Percentiles rank a stretch among this genome's conserved stretches.
phyloP scores from a whole-genome alignment of 352 stramenopile genomes.

The Phytophthora foliorum region DNA sequence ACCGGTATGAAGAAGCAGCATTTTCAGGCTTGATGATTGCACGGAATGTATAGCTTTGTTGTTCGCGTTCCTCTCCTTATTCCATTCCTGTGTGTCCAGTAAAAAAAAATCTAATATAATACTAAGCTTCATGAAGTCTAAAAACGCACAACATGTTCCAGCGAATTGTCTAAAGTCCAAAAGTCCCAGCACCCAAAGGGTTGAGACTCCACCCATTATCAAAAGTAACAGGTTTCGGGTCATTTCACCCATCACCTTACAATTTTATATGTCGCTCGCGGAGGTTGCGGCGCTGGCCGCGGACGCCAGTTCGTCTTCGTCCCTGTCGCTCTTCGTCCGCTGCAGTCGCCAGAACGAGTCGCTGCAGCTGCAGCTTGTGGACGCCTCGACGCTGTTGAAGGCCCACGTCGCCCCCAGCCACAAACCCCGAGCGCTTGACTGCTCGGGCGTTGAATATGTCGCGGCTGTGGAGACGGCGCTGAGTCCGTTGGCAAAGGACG shows the following conservation, averaged over 20 bases:
- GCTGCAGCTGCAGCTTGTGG: slow-evolving; percentile 44
- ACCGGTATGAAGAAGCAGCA: neutral
- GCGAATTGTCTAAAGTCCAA: no score
- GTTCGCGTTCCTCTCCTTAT: neutral
- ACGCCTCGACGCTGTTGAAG: slow-evolving; percentile 42
- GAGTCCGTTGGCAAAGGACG: neutral
- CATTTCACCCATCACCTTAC: no score
- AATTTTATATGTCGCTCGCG: slow-evolving; percentile 17
- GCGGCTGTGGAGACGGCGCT: slow-evolving; percentile 37
- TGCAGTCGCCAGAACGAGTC: neutral
- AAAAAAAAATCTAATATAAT: no score
- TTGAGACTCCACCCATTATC: no score
- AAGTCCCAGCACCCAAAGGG: no score
- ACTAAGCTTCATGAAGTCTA: no score
- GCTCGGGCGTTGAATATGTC: slow-evolving; percentile 47
- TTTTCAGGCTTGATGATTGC: neutral
- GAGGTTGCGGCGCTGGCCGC: slow-evolving; percentile 9
- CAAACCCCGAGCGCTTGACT: slow-evolving; percentile 58
- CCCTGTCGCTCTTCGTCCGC: neutral
- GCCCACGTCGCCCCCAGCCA: slow-evolving; percentile 41
- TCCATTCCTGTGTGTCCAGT: no score
- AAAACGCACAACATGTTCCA: no score
- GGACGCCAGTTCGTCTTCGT: slow-evolving; percentile 11
- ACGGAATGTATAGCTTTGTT: slow-evolving; percentile 11
- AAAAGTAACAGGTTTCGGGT: no score